Percentiles rank a stretch among this genome's conserved stretches.
Conservation (phyloP, 164 flowering plant genomes). For the Euptelea pleiosperma region DNA sequence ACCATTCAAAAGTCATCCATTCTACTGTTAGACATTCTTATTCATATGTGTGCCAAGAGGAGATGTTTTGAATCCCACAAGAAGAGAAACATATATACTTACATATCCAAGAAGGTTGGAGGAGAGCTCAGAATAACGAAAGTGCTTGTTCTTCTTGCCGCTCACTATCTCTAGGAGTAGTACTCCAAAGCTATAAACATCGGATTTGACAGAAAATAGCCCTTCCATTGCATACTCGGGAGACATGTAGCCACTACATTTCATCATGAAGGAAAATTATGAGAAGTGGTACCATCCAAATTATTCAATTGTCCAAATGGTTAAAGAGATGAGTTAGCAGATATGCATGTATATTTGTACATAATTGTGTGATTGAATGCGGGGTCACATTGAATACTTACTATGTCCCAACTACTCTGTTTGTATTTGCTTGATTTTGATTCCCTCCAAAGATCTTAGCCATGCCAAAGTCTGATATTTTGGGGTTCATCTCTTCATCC, state of each 20-base stretch:
- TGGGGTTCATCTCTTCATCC: conserved; percentile 72
- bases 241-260: conserved; percentile 24
- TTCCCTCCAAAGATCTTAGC: conserved; percentile 36
- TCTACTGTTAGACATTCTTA: no score
- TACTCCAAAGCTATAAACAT: conserved; percentile 24
- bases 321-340: background rate
- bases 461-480: conserved; percentile 88
- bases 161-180: conserved; percentile 19
- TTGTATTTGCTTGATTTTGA: conserved; percentile 27
- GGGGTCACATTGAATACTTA: conserved; percentile 11
- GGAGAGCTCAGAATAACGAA: conserved; percentile 5
- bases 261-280: background rate
- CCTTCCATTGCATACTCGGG: conserved; percentile 30
- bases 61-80: background rate
- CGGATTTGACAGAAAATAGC: conserved; percentile 22
- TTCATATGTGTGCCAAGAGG: no score
- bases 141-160: conserved; percentile 15
- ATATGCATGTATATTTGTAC: no score
- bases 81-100: background rate
- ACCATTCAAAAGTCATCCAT: no score
- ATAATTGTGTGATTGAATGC: no score
- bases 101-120: conserved; percentile 16
- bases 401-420: conserved; percentile 33
- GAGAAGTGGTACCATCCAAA: no score
- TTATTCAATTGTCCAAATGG: no score